Base-by-base conservation (phyloP, 345 rosid genomes). In the Barbarea vulgaris region DNA sequence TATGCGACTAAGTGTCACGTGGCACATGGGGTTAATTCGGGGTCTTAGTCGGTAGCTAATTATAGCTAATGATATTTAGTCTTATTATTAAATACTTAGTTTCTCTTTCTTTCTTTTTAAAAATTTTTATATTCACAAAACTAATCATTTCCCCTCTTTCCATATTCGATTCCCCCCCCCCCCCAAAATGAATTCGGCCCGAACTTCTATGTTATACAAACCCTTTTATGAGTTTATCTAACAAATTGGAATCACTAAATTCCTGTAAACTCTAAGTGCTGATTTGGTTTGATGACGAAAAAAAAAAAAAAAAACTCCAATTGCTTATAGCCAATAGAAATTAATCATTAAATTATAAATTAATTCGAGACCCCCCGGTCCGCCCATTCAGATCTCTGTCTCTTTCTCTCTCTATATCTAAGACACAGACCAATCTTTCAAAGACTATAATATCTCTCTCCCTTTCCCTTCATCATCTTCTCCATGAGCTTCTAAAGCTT, bases 341-440 rank as follows among this genome's bases (percentile, higher is more conserved):
- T 77, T 62, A 63, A 77, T 77, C 52, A 54, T 62, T 75, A 50
- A 27, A 73, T 33, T 46, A 39, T 31, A 75, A 69, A 42, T 72
- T 50, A 72, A 57, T 65, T 11, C 13, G 75, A 77, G 91, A 77
- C 96, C 96, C 89, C 90, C 96, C 91, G 81, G 86, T 84, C 82
- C 65, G 89, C 85, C 90, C 94, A 89, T 84, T 89, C 89, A 93
- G 81, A 77, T 79, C 80, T 76, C 77, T 78, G 78, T 69, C 78
- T 36, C 73, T 68, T 66, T 70, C 81, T 73, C 78, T 67, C 83
- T 72, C 83, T 67, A 79, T 80, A 85, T 84, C 93, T 61, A 74
- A 37, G 57, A 25, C 47, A 47, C 77, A 66, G 19, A 72, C 31
- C 65, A 41, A 73, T 44, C 80, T 76, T 48, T 47, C 9, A 59